Base-by-base conservation (phyloP, 176 grass and related monocot species). In the bread wheat (Triticum aestivum) region DNA sequence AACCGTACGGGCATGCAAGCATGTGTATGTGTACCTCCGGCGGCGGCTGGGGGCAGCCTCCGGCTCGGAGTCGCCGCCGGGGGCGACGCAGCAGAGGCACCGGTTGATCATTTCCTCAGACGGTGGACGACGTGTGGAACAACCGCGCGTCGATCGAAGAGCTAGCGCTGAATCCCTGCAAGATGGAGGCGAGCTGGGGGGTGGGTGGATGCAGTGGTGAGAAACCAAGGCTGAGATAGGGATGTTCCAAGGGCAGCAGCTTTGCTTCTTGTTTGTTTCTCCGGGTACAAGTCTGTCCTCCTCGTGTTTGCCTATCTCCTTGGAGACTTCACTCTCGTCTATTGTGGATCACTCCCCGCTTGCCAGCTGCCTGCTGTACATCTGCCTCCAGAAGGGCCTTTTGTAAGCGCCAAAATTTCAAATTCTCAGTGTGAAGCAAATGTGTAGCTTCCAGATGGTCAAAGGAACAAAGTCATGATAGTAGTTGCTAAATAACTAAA, bases 41-140 rank as follows among this genome's bases (percentile, higher is more conserved):
- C 75, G 75, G 11, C 72, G 56, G 7, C 47, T 71, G 5, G 81
- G 61, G 8, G 66, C 35, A 32, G 58, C 45, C 75, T 77, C 66
- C 32, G 79, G 47, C 24, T 92, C 85, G 26, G 54, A 74, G 5
- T 87, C 80, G 44, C 86, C 77, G 27, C 73, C 74, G 45, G 45
- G 3, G 59, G 80, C 58, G 75, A 89, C 66, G 79, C 91, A 96
- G 59, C 89, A 88, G 44, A 89, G 66, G 85, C 86, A 96, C 77
- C 68, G 72, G 18, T 45, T 38, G 87, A 94, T 79, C 92, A 92
- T 91, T 77, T 82, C 80, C 6, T 38, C 41, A 5, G 10, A 47
- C 7, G 54, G 0, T 59, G 54, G 18, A 21, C 18, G 54, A 59
- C 52, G 18, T 17, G 11, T 7, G 52, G 52, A 58, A 58, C 2